Percentiles rank a stretch among this genome's conserved stretches.
Evolutionary conservation across 345 rosid genomes (phyloP).

Genomic region (Geranium brycei): DNA sequence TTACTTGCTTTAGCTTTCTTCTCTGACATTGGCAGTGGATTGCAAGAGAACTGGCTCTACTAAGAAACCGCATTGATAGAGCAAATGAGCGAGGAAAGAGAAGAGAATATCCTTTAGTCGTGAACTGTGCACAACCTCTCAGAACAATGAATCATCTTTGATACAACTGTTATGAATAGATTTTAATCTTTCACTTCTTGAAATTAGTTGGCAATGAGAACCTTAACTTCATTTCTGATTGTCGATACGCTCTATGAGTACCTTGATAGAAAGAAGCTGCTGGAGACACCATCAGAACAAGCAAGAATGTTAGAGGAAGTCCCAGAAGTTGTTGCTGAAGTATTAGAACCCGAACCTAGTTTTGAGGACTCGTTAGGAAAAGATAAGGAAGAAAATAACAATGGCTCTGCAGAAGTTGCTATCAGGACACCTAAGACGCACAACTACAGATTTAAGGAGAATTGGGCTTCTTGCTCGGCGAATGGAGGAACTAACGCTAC

Average conservation of each 20-base stretch:
- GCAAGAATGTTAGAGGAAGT: neutral
- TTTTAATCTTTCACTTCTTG: no score
- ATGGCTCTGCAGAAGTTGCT: neutral
- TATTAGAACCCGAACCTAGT: neutral
- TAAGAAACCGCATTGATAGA: neutral
- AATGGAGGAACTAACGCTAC: neutral
- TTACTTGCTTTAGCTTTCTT: neutral
- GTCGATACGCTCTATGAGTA: neutral
- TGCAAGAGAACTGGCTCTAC: neutral
- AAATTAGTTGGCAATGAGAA: neutral
- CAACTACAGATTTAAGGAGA: neutral
- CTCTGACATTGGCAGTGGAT: neutral
- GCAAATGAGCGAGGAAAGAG: neutral
- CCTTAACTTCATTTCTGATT: neutral
- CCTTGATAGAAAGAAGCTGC: neutral
- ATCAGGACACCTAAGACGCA: neutral
- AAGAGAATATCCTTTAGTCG: neutral
- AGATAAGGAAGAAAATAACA: neutral
- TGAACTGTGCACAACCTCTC: no score
- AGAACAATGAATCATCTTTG: no score
- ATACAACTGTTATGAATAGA: no score
- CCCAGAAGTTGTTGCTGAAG: neutral
- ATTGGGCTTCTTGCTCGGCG: neutral
- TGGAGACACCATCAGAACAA: neutral
- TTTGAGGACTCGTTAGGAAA: neutral